Conservation (phyloP, 352 stramenopile genomes). For the Pythium plurisporium region DNA sequence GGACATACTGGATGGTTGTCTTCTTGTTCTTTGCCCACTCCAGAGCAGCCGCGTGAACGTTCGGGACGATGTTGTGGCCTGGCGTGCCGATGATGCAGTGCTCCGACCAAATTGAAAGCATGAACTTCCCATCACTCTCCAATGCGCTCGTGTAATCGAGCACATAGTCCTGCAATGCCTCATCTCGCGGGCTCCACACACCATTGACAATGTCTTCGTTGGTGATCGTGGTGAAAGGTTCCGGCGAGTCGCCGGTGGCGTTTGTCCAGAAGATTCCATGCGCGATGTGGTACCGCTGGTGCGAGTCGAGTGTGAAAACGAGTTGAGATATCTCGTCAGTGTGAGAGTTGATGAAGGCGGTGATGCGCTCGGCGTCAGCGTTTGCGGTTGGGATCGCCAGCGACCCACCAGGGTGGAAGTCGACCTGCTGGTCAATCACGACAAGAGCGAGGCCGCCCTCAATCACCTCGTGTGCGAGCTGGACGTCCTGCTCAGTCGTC, state of each 20-base stretch:
- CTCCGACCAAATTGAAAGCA: conserved; percentile 95
- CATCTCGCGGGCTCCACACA: conserved; percentile 55
- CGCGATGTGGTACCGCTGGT: conserved; percentile 95
- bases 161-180: conserved; percentile 76
- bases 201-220: conserved; percentile 62
- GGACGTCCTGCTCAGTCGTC: background rate
- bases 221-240: conserved; percentile 93
- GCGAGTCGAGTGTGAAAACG: conserved; percentile 95
- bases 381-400: conserved; percentile 93
- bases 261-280: conserved; percentile 93
- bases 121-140: conserved; percentile 87
- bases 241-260: conserved; percentile 50
- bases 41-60: conserved; percentile 79
- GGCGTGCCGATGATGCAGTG: conserved; percentile 93
- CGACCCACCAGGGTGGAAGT: conserved; percentile 95
- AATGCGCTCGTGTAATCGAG: conserved; percentile 89
- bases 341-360: conserved; percentile 81
- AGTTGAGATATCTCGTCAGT: conserved; percentile 65
- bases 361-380: conserved; percentile 88
- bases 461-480: conserved; percentile 29
- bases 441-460: conserved; percentile 75
- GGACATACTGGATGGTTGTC: conserved; percentile 72
- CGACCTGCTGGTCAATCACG: conserved; percentile 95
- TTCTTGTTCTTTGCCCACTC: conserved; percentile 76
- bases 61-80: conserved; percentile 86